Conservation (phyloP, 2,329 filamentous ascomycete species). For the Phyllosticta paracitricarpa region DNA sequence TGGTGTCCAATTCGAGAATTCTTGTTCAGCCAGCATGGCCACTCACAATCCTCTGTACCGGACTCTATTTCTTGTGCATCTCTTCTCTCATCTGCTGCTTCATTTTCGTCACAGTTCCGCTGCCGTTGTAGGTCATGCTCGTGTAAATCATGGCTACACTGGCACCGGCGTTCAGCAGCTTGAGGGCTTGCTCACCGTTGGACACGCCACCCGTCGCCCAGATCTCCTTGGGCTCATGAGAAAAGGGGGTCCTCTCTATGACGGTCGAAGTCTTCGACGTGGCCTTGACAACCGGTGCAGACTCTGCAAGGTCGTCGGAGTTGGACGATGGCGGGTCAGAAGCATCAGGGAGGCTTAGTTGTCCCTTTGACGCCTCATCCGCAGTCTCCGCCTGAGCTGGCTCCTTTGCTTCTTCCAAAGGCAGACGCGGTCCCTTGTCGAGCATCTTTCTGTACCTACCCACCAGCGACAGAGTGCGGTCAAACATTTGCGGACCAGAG, state of each 20-base stretch:
- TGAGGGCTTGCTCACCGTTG: constrained; percentile 71
- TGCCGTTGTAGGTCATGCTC: constrained; percentile 53
- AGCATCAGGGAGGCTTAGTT: constrained; percentile 2
- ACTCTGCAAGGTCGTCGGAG: constrained; percentile 20
- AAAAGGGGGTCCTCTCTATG: constrained; percentile 15
- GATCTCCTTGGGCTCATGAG: constrained; percentile 58
- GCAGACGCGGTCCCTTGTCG: constrained; percentile 32
- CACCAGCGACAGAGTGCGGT: constrained; percentile 68
- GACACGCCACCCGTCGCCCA: constrained; percentile 93
- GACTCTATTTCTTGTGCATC: constrained; percentile 16
- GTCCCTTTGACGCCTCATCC: constrained; percentile 6
- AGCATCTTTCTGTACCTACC: constrained; percentile 57
- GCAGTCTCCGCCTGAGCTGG: not conserved
- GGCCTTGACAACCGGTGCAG: constrained; percentile 19
- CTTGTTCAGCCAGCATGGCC: not conserved
- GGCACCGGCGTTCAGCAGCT: constrained; percentile 78
- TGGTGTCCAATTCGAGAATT: not conserved
- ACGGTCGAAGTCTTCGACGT: constrained; percentile 16
- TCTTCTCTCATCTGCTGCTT: constrained; percentile 41
- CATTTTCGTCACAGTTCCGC: constrained; percentile 48
- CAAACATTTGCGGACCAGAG: constrained; percentile 83
- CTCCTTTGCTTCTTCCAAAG: not conserved
- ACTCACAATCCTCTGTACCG: no score
- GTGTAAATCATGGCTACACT: constrained; percentile 91
- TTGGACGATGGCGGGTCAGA: constrained; percentile 6